These are phyloP conservation scores for Aspergillus taichungensis DNA, from an alignment of 495 filamentous ascomycete genomes.

Conservation along the genomic window DNA sequence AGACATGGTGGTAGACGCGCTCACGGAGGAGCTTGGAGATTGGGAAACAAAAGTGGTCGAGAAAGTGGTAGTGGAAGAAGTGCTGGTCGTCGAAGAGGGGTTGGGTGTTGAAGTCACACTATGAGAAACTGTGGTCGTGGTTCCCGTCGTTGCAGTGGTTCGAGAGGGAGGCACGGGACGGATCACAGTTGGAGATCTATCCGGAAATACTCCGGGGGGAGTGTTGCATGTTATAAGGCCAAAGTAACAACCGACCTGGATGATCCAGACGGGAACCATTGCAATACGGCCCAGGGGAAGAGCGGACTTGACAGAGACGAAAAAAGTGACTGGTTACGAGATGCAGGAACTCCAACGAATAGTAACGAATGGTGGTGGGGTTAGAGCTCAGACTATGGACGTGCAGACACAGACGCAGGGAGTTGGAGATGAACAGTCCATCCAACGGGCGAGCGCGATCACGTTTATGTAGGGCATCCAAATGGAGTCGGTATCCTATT, in stretches of 20 bases:
- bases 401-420: background rate
- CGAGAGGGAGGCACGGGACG: slow-evolving; percentile 13
- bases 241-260: slow-evolving; percentile 24
- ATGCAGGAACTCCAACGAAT: slow-evolving; percentile 8
- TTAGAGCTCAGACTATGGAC: background rate
- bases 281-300: slow-evolving; percentile 13
- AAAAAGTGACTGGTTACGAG: slow-evolving; percentile 1
- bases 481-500: too few species aligned
- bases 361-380: slow-evolving; percentile 19
- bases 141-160: slow-evolving; percentile 7
- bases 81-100: slow-evolving; percentile 7
- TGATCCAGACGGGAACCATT: slow-evolving; percentile 22
- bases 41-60: slow-evolving; percentile 11
- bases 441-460: background rate
- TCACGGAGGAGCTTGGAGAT: slow-evolving; percentile 9
- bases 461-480: background rate
- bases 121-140: background rate
- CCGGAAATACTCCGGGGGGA: slow-evolving; percentile 25
- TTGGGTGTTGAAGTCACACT: slow-evolving; percentile 9
- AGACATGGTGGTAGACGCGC: slow-evolving; percentile 18
- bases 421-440: slow-evolving; percentile 1
- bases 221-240: slow-evolving; percentile 34
- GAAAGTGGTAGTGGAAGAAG: slow-evolving; percentile 12
- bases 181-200: slow-evolving; percentile 17
- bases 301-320: background rate